Evolutionary conservation across 352 stramenopile genomes (phyloP).

Genomic region (Pythium apleroticum): DNA sequence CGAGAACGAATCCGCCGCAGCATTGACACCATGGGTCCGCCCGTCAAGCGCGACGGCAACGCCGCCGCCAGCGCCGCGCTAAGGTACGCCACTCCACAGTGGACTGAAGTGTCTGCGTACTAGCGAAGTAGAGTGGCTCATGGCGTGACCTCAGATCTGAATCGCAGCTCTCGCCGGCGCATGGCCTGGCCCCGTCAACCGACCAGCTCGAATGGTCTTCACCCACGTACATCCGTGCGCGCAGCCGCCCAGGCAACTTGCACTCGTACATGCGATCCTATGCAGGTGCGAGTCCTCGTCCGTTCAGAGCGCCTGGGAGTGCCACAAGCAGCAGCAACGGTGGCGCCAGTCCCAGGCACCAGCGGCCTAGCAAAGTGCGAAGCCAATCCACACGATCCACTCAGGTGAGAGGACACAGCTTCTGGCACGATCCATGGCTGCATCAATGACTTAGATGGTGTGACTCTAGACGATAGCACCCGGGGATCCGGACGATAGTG

Average conservation of each 20-base stretch:
- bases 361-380: conserved; percentile 1
- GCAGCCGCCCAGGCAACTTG: conserved; percentile 49
- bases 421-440: not conserved
- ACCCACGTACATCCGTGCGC: conserved; percentile 36
- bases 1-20: conserved; percentile 18
- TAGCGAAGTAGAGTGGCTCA: not conserved
- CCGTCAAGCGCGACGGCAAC: conserved; percentile 18
- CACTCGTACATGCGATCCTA: conserved; percentile 34
- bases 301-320: conserved; percentile 1
- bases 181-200: not conserved
- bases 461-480: conserved; percentile 8
- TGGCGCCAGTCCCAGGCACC: conserved; percentile 13
- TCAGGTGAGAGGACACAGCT: conserved; percentile 19
- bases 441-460: not conserved
- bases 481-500: not conserved
- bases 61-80: not conserved
- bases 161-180: not conserved
- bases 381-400: conserved; percentile 25
- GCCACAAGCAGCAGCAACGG: conserved; percentile 20
- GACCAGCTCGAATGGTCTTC: conserved; percentile 35
- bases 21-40: conserved; percentile 11
- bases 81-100: conserved; percentile 10
- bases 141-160: conserved; percentile 13
- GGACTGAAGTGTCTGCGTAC: not conserved
- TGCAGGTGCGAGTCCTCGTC: conserved; percentile 19